Evolutionary conservation across 352 stramenopile genomes (phyloP).

Genomic region (Phytopythium delawarense): DNA sequence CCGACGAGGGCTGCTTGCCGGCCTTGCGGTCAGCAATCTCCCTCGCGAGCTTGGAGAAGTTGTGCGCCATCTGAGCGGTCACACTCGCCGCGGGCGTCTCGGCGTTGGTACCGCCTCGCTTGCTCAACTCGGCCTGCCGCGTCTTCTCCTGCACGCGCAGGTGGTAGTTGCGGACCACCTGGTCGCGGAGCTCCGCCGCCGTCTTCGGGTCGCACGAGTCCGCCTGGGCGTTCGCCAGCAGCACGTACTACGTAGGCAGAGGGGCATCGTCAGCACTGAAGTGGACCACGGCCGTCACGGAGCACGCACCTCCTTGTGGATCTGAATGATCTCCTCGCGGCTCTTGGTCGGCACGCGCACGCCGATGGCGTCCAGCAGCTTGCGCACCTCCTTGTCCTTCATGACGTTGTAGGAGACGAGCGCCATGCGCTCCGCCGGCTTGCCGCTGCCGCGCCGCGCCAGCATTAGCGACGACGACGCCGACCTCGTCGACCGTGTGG

Average conservation of each 20-base stretch:
- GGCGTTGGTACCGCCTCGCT: constrained; percentile 20
- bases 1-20: constrained; percentile 21
- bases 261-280: not conserved
- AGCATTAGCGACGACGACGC: not conserved
- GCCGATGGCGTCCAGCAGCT: constrained; percentile 68
- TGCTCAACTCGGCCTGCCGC: constrained; percentile 30
- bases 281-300: not conserved
- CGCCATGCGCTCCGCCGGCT: constrained; percentile 54
- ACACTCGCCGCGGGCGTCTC: constrained; percentile 27
- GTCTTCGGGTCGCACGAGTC: constrained; percentile 79
- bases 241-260: constrained; percentile 45
- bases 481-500: constrained; percentile 13
- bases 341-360: constrained; percentile 59
- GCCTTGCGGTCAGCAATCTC: constrained; percentile 62
- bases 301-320: constrained; percentile 80
- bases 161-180: constrained; percentile 70
- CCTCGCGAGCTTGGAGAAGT: constrained; percentile 69
- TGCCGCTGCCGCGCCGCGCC: constrained; percentile 10
- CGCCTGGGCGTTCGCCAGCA: constrained; percentile 74
- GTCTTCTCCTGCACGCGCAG: constrained; percentile 61
- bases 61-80: constrained; percentile 59
- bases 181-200: constrained; percentile 45
- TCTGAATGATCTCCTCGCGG: constrained; percentile 83
- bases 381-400: constrained; percentile 78
- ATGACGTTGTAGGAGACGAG: constrained; percentile 85